Conservation (phyloP, 176 grass and related monocot genomes). For the Luzula sylvatica region DNA sequence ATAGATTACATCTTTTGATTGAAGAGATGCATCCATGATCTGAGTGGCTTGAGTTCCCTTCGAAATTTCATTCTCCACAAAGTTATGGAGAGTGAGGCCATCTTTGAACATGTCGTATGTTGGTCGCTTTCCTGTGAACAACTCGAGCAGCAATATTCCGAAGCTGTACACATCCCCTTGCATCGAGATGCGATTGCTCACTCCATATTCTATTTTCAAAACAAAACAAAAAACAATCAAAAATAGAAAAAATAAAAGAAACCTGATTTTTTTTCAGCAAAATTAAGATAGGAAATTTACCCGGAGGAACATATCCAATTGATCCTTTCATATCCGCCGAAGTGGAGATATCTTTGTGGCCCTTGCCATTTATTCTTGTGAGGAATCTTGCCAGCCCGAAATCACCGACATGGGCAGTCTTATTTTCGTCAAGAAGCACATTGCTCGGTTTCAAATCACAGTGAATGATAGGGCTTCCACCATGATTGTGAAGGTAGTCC, state of each 20-base stretch:
- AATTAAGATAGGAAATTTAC: neutral
- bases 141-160: conserved; percentile 32
- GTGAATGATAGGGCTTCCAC: conserved; percentile 29
- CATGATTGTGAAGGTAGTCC: conserved; percentile 14
- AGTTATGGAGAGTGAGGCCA: conserved; percentile 11
- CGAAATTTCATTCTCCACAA: conserved; percentile 1
- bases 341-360: conserved; percentile 1
- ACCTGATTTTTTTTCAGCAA: neutral
- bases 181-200: conserved; percentile 9
- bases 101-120: conserved; percentile 16
- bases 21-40: conserved; percentile 8
- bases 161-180: conserved; percentile 30
- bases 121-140: conserved; percentile 21
- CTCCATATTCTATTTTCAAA: conserved; percentile 23
- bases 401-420: conserved; percentile 13
- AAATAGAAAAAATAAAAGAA: neutral
- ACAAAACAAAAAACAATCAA: too few species aligned
- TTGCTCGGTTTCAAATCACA: conserved; percentile 32
- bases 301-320: conserved; percentile 9
- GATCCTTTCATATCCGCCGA: conserved; percentile 10
- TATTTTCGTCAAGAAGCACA: conserved; percentile 24
- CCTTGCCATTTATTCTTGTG: neutral
- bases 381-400: conserved; percentile 14
- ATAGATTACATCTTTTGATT: conserved; percentile 3
- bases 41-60: neutral